Base-by-base conservation (phyloP, 2,329 filamentous ascomycete species). In the Monilinia fructicola region DNA sequence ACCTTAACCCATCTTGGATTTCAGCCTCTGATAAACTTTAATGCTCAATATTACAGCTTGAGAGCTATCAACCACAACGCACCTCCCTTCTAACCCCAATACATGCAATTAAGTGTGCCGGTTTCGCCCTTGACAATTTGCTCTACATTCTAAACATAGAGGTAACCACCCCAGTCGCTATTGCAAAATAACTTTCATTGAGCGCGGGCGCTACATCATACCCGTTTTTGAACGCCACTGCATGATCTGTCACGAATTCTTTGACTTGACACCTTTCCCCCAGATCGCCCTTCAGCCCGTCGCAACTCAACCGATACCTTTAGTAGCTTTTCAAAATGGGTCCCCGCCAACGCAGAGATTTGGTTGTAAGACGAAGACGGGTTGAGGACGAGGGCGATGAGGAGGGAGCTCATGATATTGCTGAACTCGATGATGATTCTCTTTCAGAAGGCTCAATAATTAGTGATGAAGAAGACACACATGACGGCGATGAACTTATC, bases 341-440 rank as follows among this genome's bases (percentile, higher is more conserved):
- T 75, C 77, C 80, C 65, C 77, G 83, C 74, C 84, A 85, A 75
- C 85, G 87, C 78, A 88, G 84, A 79, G 88, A 87, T 78, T 78
- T 86, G 73, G 84, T 90, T 77, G 86, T 87, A 76, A 86, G 86
- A 73, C 85, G 88, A 74, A 87, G 89, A 76, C 85, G 88, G 73
- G 83, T 87, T 71, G 87, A 88, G 77, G 88, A 91, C 74, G 88
- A 91, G 76, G 88, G 84, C 72, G 89, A 90, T 73, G 89, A 90
- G 71, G 88, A 90, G 70, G 84, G 80, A 71, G 83, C 81, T 68
- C 80, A 78, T 62, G 84, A 85, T 68, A 79, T 80, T 64, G 78
- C 83, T 67, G 86, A 88, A 59, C 76, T 85, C 50, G 86, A 89
- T 71, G 87, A 90, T 72, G 87, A 90, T 76, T 90, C 87, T 62